Evolutionary conservation across 2,329 filamentous ascomycete genomes (phyloP).

Genomic region (Dactylellina drechsleri): DNA sequence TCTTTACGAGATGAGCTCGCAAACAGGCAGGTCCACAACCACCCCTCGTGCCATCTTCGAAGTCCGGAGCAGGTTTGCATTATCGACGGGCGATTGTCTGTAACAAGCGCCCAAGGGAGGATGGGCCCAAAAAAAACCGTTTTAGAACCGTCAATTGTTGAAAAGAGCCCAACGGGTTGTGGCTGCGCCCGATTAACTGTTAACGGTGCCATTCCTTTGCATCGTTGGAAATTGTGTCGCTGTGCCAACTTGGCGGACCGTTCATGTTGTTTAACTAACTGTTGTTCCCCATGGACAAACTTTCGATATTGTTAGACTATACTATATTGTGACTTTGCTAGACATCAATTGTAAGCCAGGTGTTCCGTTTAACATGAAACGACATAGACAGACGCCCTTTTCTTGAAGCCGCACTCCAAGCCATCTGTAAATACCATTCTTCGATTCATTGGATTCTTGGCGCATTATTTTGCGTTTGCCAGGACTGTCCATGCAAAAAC

Average conservation of each 20-base stretch:
- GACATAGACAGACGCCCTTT: slow-evolving; percentile 23
- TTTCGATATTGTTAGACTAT: too few relatives aligned
- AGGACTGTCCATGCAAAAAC: slow-evolving; percentile 30
- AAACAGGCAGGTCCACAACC: slow-evolving; percentile 6
- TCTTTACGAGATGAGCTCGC: slow-evolving; percentile 47
- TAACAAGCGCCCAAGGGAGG: slow-evolving; percentile 49
- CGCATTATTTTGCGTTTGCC: slow-evolving; percentile 3
- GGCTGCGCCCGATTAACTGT: background rate
- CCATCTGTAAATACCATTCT: too few relatives aligned
- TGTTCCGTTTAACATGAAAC: slow-evolving; percentile 27
- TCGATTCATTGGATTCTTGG: slow-evolving; percentile 2
- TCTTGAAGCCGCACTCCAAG: background rate
- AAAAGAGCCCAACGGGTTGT: background rate
- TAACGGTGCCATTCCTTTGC: background rate
- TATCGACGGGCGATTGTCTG: slow-evolving; percentile 44
- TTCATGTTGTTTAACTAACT: background rate
- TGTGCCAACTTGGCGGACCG: background rate
- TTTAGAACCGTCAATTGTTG: slow-evolving; percentile 1
- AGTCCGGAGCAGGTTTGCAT: slow-evolving; percentile 33
- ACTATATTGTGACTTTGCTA: too few relatives aligned
- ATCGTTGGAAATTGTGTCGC: background rate
- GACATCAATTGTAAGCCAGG: background rate
- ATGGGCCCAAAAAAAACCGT: background rate
- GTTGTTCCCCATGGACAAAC: too few relatives aligned
- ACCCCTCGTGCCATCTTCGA: slow-evolving; percentile 1